These are phyloP conservation scores for Cutaneotrichosporon spelunceum DNA, from an alignment of 1,284 basidiomycete genomes.

Conservation along the genomic window DNA sequence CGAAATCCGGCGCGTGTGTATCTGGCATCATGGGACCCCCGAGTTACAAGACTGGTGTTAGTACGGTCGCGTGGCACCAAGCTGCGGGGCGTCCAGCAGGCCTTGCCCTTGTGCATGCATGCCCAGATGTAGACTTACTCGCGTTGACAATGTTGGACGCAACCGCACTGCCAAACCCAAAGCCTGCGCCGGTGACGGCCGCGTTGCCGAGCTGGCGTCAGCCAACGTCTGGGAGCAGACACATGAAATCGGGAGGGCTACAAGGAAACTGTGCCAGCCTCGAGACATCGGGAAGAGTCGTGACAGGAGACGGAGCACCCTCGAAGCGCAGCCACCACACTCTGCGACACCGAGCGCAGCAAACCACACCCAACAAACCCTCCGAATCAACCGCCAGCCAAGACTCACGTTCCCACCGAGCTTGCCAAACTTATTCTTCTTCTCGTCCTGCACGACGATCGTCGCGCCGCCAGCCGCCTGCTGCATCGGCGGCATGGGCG, in stretches of 20 bases:
- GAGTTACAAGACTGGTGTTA: constrained; percentile 7
- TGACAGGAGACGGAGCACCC: no score
- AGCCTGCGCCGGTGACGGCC: constrained; percentile 38
- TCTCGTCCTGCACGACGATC: constrained; percentile 28
- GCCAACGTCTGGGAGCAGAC: background rate
- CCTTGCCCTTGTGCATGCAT: no score
- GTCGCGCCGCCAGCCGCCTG: constrained; percentile 17
- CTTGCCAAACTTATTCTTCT: constrained; percentile 42
- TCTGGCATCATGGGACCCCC: background rate
- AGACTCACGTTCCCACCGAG: constrained; percentile 38
- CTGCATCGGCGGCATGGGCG: constrained; percentile 20
- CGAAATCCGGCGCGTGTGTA: background rate
- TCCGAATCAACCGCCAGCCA: background rate
- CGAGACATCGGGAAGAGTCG: background rate
- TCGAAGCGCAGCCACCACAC: no score
- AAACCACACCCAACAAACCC: background rate
- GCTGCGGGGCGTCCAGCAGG: no score
- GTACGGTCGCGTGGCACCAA: background rate
- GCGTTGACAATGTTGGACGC: constrained; percentile 28
- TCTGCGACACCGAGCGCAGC: no score
- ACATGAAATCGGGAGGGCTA: no score
- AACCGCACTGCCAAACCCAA: constrained; percentile 34
- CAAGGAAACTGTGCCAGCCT: no score
- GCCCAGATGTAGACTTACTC: background rate
- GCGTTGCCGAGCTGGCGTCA: constrained; percentile 33